Base-by-base conservation (phyloP, 805 yeast genomes). In the Starmerella sp. region DNA sequence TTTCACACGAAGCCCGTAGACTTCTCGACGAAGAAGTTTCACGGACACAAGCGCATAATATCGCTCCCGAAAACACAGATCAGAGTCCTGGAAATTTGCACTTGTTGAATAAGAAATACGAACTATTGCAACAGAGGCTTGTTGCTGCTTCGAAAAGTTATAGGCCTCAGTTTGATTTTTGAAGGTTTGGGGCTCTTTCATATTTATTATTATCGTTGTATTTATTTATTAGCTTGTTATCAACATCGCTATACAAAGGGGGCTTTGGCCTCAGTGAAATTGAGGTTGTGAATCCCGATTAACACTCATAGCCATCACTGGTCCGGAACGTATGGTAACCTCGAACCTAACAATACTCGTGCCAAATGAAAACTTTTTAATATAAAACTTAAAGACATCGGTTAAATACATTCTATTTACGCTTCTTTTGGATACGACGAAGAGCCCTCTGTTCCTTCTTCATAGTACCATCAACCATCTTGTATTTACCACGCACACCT, bases 391-490 rank as follows among this genome's bases (percentile, higher is more conserved):
- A 42, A 39, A 22, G 22, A 22, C 22, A 22, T 22, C 22, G 22
- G 3, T n/a, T n/a, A 39, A 15, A 39, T 15, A 15, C 1, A 15
- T 15, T 28, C 5, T 84, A 84, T 72, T 80, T 85, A 66, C 83
- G 77, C 75, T 86, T 88, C 78, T 90, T 93, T 30, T 88, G 85
- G 62, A 90, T 86, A 69, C 97, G 82, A 67, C 79, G 83, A 66
- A 91, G 75, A 13, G 97, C 96, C 62, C 98, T 77, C 77, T 85
- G 90, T 73, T 93, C 99, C 70, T 93, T 93, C 86, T 93, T 93
- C 84, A 88, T 76, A 22, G 83, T 86, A 76, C 97, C 97, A 72
- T 93, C 99, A 63, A 93, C 97, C 98, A 93, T 93, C 83, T 87
- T 93, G 75, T 93, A 93, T 69, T 87, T 89, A 73, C 99, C 99